These are phyloP conservation scores for Xylariaceae sp. DNA, from an alignment of 2,329 filamentous ascomycete species.

Conservation along the genomic window DNA sequence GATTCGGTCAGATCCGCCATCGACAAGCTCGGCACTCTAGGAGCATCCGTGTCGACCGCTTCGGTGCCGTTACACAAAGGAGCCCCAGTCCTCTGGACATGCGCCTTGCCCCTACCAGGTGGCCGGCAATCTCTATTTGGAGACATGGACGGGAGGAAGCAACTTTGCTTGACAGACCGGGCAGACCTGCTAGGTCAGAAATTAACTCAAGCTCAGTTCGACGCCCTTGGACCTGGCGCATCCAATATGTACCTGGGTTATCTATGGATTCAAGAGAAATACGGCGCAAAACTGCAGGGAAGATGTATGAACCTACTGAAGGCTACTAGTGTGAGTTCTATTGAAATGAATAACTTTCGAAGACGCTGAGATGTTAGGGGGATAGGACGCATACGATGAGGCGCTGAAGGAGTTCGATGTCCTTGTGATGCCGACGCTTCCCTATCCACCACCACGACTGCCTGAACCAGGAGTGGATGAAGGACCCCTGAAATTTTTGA, in stretches of 20 bases:
- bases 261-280: conserved; percentile 30
- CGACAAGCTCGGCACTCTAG: conserved; percentile 30
- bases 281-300: conserved; percentile 29
- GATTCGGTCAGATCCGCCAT: conserved; percentile 32
- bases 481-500: conserved; percentile 20
- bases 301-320: conserved; percentile 31
- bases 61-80: conserved; percentile 36
- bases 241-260: conserved; percentile 30
- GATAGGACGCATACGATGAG: conserved; percentile 32
- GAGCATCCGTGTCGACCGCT: conserved; percentile 32
- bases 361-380: background rate
- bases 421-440: conserved; percentile 35
- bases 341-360: background rate
- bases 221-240: conserved; percentile 31
- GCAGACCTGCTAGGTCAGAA: conserved; percentile 24
- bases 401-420: conserved; percentile 31
- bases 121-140: conserved; percentile 25
- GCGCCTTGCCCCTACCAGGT: conserved; percentile 23
- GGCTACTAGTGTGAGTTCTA: conserved; percentile 21
- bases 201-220: conserved; percentile 33
- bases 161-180: conserved; percentile 31
- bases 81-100: conserved; percentile 26
- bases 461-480: conserved; percentile 18
- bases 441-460: conserved; percentile 22
- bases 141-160: conserved; percentile 27